Evolutionary conservation across 352 stramenopile genomes (phyloP), one percentile per base, ranked within the genome.

Genomic region (Saprolegnia parasitica): DNA sequence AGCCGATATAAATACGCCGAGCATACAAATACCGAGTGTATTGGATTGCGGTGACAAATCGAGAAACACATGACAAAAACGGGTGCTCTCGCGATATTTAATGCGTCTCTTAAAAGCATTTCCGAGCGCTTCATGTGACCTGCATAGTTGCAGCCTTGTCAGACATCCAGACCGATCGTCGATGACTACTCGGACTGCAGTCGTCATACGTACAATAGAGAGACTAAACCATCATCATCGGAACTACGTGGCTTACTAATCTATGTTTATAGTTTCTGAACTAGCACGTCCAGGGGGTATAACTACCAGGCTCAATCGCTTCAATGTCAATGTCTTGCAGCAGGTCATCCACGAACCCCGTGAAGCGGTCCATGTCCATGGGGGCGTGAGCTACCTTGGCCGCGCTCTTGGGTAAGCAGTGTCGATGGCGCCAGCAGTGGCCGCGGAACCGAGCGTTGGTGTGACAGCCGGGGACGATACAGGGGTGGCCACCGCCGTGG

Each of bases 401-500:
- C 8, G 32, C 8, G 52, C 32, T 39, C 16, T 58, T 29, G 8
- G 52, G 52, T 16, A 58, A 16, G 8, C 8, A 16, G 16, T 29
- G 8, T 16, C 52, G 52, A 39, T 91, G 84, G 50, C 82, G 80
- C 70, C 89, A 89, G 68, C 84, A 91, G 2, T 89, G 72, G 0
- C 84, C 84, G 0, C 81, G 78, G 16, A 81, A 81, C 10, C 84
- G 80, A 24, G 84, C 84, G 66, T 91, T 81, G 67, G 88, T 83
- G 76, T 88, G 84, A 72, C 84, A 91, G 24, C 73, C 78, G 47
- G 87, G 81, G 26, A 87, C 79, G 55, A 88, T 88, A 71, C 84
- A 91, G 5, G 79, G 73, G 0, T 83, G 75, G 1, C 84, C 84
- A 35, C 84, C 84, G 21, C 84, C 84, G 52, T 91, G 84, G 13